Evolutionary conservation across 176 grass and related monocot species (phyloP), one percentile per base, ranked within the genome.

Genomic region (Bonia amplexicaulis): DNA sequence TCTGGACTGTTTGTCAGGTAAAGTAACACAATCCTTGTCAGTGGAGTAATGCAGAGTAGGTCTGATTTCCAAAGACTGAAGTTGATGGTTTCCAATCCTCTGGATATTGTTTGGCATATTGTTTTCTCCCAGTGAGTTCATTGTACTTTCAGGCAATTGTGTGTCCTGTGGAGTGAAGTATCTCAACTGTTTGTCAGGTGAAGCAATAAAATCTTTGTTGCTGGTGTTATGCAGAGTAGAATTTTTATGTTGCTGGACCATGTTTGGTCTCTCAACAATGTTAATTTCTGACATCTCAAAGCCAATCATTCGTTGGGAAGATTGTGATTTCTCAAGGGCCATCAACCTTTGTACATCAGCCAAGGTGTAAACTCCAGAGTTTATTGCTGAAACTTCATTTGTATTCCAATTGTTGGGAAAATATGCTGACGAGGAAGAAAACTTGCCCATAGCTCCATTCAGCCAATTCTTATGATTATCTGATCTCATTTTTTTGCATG

Each of bases 401-500:
- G 25, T 70, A 76, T 66, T 85, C 77, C 33, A 70, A 70, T 73
- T 73, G 80, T 8, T 35, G 54, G 73, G 60, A 3, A 41, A 40
- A 76, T 69, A 61, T 85, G 59, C 23, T 19, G 75, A 54, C 26
- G 75, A 62, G 40, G 89, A 85, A 79, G 79, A 79, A 80, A 88
- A 13, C 12, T 74, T 91, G 23, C 12, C 16, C 22, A 2, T 19
- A 29, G 41, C 20, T 69, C 52, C 52, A 57, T 85, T 76, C 69
- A 85, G 48, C 14, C 31, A 9, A 71, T 76, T 90, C 14, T 62
- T 82, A 57, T 83, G 78, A 78, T 87, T 48, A 39, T 88, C 84
- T 20, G 45, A 44, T 87, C 71, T 90, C 71, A 77, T 91, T 69
- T 86, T 97, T 74, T 94, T 94, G 51, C 29, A 66, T 60, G 44